Base-by-base conservation (phyloP, 208 protist genomes). In the Giardia muris region DNA sequence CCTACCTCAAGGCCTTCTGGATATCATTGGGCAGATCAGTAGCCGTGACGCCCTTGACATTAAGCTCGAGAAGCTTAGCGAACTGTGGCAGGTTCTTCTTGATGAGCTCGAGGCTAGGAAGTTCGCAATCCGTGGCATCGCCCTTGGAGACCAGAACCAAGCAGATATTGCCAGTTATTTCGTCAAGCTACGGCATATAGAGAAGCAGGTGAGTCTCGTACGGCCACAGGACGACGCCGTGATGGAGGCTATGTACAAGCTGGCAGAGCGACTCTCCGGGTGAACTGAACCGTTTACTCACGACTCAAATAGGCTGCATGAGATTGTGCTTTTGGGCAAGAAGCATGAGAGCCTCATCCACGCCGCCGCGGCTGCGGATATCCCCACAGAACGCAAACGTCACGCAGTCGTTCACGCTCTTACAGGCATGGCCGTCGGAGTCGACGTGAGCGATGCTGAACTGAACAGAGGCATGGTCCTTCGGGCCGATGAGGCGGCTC, bases 391-490 rank as follows among this genome's bases (percentile, higher is more conserved):
- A 67, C 2, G 93, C 92, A 86, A 94, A 47, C 2, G 93, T 91
- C 2, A 46, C 0, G 67, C 0, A 46, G 0, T 92, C 39, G 57
- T 76, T 76, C n/a, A n/a, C n/a, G 0, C 86, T 45, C 3, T 46
- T 67, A 30, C 10, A 39, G 19, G 43, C 39, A 3, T 90, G 3
- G 88, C 93, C 89, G 42, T 93, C n/a, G n/a, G 93, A 86, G 67
- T 93, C 46, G 1, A 94, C 19, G 0, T 67, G 0, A n/a, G 93
- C 92, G 46, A 94, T 10, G 43, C 86, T 93, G 67, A 94, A 43
- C 46, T 94, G 93, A 46, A 94, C 44, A 46, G 93, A 92, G 42
- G 93, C 93, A 43, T 94, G 93, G 47, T 94, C 93, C 87, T 92
- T 93, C 30, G 93, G 67, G 30, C 46, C 46, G 46, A 94, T 94